Evolutionary conservation across 441 rosid genomes (phyloP).

Genomic region (Euphorbia celastroides): DNA sequence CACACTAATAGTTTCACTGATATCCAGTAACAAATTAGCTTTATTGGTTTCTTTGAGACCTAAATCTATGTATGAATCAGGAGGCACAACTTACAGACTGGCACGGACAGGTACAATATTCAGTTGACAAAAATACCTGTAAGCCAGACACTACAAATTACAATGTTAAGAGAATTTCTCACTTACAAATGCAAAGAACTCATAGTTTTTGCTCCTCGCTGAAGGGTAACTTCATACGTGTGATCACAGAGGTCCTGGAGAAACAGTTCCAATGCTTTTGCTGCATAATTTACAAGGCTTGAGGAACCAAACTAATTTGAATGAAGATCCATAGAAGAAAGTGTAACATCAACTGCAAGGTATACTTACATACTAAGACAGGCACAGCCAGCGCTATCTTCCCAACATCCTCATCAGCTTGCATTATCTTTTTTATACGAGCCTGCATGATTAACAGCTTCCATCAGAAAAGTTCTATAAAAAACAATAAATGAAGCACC

Average conservation of each 20-base stretch:
- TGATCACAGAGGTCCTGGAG: constrained; percentile 96
- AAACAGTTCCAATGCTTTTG: constrained; percentile 94
- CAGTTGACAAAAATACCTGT: neutral
- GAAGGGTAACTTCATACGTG: constrained; percentile 83
- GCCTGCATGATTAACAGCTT: constrained; percentile 48
- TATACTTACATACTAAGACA: constrained; percentile 86
- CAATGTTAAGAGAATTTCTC: constrained; percentile 6
- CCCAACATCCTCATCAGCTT: constrained; percentile 98
- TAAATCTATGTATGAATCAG: neutral
- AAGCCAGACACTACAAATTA: neutral
- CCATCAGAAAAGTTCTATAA: constrained; percentile 8
- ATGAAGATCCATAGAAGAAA: neutral
- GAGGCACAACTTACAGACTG: neutral
- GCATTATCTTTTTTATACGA: constrained; percentile 93
- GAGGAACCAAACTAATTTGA: constrained; percentile 14
- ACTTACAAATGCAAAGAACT: constrained; percentile 86
- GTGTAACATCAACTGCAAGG: constrained; percentile 7
- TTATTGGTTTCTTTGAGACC: neutral
- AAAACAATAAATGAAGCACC: neutral
- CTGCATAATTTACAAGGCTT: constrained; percentile 38
- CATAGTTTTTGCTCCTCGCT: constrained; percentile 95
- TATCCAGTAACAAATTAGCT: neutral
- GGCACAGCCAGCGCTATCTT: constrained; percentile 95
- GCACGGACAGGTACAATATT: too few species aligned
- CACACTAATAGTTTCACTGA: neutral